These are phyloP conservation scores for Claviceps purpurea DNA, from an alignment of 2,329 filamentous ascomycete genomes.

Conservation along the genomic window DNA sequence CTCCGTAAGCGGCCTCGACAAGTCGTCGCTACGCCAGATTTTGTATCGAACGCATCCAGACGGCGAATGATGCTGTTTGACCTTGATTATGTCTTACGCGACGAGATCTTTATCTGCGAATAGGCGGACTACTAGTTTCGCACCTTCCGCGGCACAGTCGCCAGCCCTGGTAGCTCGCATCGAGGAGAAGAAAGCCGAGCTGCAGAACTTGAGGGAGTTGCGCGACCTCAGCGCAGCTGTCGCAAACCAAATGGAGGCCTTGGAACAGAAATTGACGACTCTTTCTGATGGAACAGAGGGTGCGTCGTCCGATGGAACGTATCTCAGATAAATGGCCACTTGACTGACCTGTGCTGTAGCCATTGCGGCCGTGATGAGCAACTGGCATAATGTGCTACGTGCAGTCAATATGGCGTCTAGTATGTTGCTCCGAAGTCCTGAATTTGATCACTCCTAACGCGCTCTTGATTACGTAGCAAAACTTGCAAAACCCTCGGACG, in stretches of 20 bases:
- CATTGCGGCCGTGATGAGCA: constrained; percentile 71
- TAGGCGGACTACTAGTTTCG: constrained; percentile 46
- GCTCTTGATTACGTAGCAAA: constrained; percentile 38
- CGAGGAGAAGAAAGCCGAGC: constrained; percentile 72
- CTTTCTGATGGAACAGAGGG: constrained; percentile 73
- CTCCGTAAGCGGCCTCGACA: not conserved
- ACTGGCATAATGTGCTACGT: constrained; percentile 77
- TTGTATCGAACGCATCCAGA: not conserved
- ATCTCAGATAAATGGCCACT: not conserved
- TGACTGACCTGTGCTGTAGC: constrained; percentile 34
- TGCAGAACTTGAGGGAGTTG: constrained; percentile 65
- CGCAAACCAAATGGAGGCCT: constrained; percentile 67
- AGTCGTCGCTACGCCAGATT: not conserved
- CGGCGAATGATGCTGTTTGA: not conserved
- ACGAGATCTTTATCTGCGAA: constrained; percentile 50
- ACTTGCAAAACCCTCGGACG: constrained; percentile 46
- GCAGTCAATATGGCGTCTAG: constrained; percentile 79
- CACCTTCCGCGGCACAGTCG: constrained; percentile 45
- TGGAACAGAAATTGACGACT: constrained; percentile 66
- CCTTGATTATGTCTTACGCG: constrained; percentile 38
- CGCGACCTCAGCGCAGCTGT: constrained; percentile 67
- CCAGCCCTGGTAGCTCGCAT: constrained; percentile 61
- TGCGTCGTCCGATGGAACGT: constrained; percentile 20
- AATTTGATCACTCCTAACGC: constrained; percentile 5
- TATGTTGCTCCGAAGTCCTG: constrained; percentile 25